phyloP scores from a whole-genome alignment of 2,329 filamentous ascomycete genomes.

The Penicillium paneum region DNA sequence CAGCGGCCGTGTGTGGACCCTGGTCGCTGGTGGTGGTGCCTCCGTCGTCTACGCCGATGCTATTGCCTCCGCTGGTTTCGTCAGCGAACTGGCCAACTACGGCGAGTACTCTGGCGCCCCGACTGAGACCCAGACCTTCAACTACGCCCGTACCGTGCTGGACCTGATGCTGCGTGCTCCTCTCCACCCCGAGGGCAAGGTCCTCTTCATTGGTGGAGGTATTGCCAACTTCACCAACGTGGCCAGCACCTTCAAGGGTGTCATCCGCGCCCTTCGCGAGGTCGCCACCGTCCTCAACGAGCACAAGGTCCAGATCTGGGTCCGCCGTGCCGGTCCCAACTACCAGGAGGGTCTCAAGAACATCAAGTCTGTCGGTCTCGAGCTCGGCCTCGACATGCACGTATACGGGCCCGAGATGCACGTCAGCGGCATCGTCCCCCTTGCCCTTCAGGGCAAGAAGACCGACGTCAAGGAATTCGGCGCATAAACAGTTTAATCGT shows the following conservation, averaged over 20 bases:
- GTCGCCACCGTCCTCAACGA: constrained; percentile 80
- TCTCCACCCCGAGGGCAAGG: constrained; percentile 82
- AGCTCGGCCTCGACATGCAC: constrained; percentile 95
- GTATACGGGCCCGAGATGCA: constrained; percentile 77
- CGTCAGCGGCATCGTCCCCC: constrained; percentile 91
- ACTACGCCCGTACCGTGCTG: constrained; percentile 95
- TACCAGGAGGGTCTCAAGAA: constrained; percentile 99
- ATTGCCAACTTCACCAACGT: constrained; percentile 99
- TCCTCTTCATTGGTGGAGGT: constrained; percentile 98
- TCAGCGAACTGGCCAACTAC: constrained; percentile 97
- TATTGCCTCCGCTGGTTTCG: constrained; percentile 93
- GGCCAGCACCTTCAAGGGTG: constrained; percentile 98
- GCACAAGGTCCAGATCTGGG: constrained; percentile 99
- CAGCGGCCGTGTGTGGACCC: constrained; percentile 90
- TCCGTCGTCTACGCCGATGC: constrained; percentile 99
- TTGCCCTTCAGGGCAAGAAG: constrained; percentile 70
- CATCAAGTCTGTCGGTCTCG: constrained; percentile 94
- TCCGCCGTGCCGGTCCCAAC: constrained; percentile 85
- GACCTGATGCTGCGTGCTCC: constrained; percentile 96
- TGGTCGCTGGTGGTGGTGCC: constrained; percentile 98
- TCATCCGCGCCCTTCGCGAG: constrained; percentile 93
- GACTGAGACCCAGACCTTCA: constrained; percentile 97
- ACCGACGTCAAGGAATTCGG: constrained; percentile 61
- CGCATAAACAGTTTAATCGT: constrained; percentile 30
- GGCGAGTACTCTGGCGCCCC: constrained; percentile 99